Base-by-base conservation (phyloP, 2,329 filamentous ascomycete genomes). In the Alternaria dauci region DNA sequence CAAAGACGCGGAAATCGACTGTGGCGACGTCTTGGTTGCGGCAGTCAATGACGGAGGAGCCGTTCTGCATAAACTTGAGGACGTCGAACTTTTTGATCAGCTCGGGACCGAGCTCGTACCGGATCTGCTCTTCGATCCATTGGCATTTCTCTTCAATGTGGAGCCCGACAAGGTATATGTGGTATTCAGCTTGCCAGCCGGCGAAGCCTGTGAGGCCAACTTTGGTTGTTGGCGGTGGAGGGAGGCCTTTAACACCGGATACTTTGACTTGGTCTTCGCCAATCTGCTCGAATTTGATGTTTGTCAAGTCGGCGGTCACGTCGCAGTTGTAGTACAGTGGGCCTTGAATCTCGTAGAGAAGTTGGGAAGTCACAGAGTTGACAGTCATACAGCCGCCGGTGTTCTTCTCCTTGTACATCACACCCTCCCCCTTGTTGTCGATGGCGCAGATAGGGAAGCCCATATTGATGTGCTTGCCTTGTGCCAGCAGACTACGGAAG, bases 281-380 rank as follows among this genome's bases (percentile, higher is more conserved):
- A 3, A 84, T 59, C 51, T 88, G 81, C 46, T 67, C 61, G 54
- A 63, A 69, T 8, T 65, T 61, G 53, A 68, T 63, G 32, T 50
- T 16, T 1, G 52, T 58, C 11, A 65, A 84, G 51, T 70, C 58
- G 2, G 64, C 59, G 9, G 58, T 59, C 26, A 65, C 62, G 55
- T 70, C 81, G 4, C 81, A 84, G 71, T 87, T 86, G 78, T 82
- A 85, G 70, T 88, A 62, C 66, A 79, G 61, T 2, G 65, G 66
- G n/a, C 69, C 69, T 47, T 73, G 70, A 5, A 73, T 71, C 53
- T 71, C 67, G 46, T 80, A 87, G 2, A 87, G 68, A 4, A 86
- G 75, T 62, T 87, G 85, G 4, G 81, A 82, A 1, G 79, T 79
- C 61, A 82, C 83, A 0, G 84, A 85, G 54, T 84, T 81, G 5